phyloP scores from a whole-genome alignment of 2,329 filamentous ascomycete genomes.

The Aureobasidium vineae region DNA sequence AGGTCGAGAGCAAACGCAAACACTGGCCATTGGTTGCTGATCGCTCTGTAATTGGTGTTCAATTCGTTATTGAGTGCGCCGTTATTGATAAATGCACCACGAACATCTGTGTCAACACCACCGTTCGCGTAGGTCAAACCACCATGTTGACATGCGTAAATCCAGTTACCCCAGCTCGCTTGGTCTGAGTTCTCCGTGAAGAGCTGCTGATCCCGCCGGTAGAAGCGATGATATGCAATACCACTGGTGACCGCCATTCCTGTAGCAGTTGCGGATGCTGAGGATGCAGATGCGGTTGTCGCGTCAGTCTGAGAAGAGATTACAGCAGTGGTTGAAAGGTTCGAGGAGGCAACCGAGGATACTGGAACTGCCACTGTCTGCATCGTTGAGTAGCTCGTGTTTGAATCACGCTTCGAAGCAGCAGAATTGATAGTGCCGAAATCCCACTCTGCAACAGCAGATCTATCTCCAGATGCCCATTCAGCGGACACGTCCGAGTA shows the following conservation, averaged over 20 bases:
- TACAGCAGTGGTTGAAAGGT: background rate
- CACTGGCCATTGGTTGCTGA: conserved; percentile 51
- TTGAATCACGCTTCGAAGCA: background rate
- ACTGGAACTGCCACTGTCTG: background rate
- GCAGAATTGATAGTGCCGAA: conserved; percentile 41
- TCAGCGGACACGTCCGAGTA: conserved; percentile 73
- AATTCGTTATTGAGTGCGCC: conserved; percentile 47
- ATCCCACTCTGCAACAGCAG: conserved; percentile 61
- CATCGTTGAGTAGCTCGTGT: background rate
- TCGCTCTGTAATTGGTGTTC: conserved; percentile 51
- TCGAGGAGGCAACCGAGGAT: background rate
- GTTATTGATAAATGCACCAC: conserved; percentile 46
- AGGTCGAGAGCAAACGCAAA: conserved; percentile 55
- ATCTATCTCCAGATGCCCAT: conserved; percentile 65
- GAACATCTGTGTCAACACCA: conserved; percentile 44
- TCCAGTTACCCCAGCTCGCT: conserved; percentile 55
- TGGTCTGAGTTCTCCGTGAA: conserved; percentile 51
- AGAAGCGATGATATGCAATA: conserved; percentile 35
- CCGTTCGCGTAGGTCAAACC: conserved; percentile 51
- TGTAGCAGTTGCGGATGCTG: background rate
- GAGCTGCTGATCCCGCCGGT: conserved; percentile 35
- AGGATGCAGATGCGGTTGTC: background rate
- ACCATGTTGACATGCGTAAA: conserved; percentile 50
- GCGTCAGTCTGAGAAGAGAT: background rate
- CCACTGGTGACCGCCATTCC: conserved; percentile 19